These are phyloP conservation scores for Candida sonorensis DNA, from an alignment of 805 yeast species.

Conservation along the genomic window DNA sequence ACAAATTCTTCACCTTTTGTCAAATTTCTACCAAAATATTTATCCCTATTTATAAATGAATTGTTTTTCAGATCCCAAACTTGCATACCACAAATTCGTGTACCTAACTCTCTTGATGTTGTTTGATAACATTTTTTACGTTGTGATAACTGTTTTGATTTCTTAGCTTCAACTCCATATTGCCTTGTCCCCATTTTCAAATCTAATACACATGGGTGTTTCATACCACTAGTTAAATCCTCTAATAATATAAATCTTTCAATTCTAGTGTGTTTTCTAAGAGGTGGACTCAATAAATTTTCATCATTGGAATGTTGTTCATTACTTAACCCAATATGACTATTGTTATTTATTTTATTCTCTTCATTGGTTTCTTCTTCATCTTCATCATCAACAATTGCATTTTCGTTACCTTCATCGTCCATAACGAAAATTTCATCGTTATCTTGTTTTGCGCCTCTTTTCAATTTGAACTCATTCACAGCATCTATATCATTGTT, in stretches of 20 bases:
- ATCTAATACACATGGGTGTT: constrained; percentile 85
- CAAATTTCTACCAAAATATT: constrained; percentile 84
- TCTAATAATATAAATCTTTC: constrained; percentile 84
- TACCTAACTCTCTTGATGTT: constrained; percentile 78
- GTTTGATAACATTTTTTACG: constrained; percentile 73
- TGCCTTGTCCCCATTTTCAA: constrained; percentile 98
- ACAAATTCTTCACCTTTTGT: constrained; percentile 70
- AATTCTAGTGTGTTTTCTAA: constrained; percentile 40
- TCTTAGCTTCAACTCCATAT: constrained; percentile 88
- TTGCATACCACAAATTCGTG: constrained; percentile 92
- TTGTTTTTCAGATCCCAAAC: constrained; percentile 50
- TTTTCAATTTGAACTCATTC: no score
- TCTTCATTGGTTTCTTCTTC: constrained; percentile 1
- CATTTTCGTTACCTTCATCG: constrained; percentile 7
- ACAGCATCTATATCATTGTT: background rate
- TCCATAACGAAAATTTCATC: constrained; percentile 7
- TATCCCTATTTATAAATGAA: constrained; percentile 66
- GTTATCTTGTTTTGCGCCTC: no score
- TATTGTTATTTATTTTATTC: background rate
- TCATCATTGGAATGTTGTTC: no score
- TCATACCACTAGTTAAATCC: constrained; percentile 80
- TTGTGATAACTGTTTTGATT: constrained; percentile 70
- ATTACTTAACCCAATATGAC: no score
- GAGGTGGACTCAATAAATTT: no score
- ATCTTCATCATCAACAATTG: constrained; percentile 12